Evolutionary conservation across 306 rosid genomes (phyloP), one percentile per base, ranked within the genome.

Genomic region (Prunus mume): DNA sequence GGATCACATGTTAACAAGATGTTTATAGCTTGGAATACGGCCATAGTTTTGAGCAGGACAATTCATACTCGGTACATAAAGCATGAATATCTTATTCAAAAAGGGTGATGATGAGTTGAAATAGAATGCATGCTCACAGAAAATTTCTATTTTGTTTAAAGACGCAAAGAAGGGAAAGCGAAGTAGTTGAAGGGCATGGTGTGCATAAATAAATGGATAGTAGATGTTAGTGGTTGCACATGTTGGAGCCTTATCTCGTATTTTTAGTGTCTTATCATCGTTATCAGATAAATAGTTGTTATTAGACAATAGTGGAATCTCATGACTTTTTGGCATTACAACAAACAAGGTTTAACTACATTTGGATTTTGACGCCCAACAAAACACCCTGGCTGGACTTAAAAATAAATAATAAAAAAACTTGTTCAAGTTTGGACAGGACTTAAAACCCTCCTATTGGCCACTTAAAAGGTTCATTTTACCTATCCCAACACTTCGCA

Each of bases 171-270:
- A 71, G 19, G 6, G 51, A 70, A 51, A 50, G 62, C 9, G 8
- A 70, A 28, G 17, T 30, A 22, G 7, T 60, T 60, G 70, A 19
- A 75, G 71, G 18, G 68, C n/a, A 70, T 51, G 14, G 78, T 19
- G n/a, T 57, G 70, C 34, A 73, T 51, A 45, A 69, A 80, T 60
- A 43, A 47, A 28, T 50, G 38, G 38, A 3, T 24, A 10, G 41
- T 19, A 54, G 76, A 45, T 66, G 65, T 67, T 79, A 72, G 75
- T 67, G 82, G 79, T 15, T 28, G 77, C 84, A 83, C 84, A 83
- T 83, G 79, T 32, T 72, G 32, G 56, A 67, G 49, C 47, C 64
- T 74, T 71, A 51, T 71, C 62, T 55, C 65, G 15, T 45, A 43
- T 72, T 13, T 73, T 80, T 56, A 24, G 43, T 66, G 19, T 80